phyloP scores from a whole-genome alignment of 1,284 basidiomycete genomes.

The Nidula niveotomentosa region DNA sequence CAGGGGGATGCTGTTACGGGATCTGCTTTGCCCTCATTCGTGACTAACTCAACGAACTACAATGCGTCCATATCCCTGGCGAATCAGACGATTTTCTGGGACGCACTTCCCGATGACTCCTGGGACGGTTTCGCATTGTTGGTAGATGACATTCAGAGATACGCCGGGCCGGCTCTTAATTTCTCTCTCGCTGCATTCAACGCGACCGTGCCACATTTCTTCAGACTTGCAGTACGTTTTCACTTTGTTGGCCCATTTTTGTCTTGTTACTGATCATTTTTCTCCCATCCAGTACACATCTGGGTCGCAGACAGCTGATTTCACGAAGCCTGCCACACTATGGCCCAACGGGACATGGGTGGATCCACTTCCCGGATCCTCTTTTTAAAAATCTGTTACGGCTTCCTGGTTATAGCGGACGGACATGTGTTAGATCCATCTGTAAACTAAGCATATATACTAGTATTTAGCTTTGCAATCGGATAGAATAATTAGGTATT shows the following conservation, averaged over 20 bases:
- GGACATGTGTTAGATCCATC: no score
- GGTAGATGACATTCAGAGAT: slow-evolving; percentile 85
- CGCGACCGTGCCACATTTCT: slow-evolving; percentile 73
- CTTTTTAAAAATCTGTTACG: slow-evolving; percentile 26
- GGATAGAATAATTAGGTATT: no score
- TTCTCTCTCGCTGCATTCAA: slow-evolving; percentile 67
- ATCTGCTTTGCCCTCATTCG: slow-evolving; percentile 68
- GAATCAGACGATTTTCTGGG: slow-evolving; percentile 69
- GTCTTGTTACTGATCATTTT: neutral
- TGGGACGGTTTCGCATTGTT: slow-evolving; percentile 82
- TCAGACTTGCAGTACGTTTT: slow-evolving; percentile 76
- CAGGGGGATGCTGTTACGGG: slow-evolving; percentile 73
- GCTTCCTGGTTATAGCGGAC: no score
- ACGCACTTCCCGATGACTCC: slow-evolving; percentile 42
- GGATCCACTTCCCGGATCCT: slow-evolving; percentile 67
- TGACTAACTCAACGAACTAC: slow-evolving; percentile 70
- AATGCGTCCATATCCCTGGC: slow-evolving; percentile 52
- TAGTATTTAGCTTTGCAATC: no score
- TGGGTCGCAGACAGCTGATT: slow-evolving; percentile 65
- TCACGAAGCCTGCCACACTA: slow-evolving; percentile 76
- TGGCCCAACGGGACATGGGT: slow-evolving; percentile 85
- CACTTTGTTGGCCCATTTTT: neutral
- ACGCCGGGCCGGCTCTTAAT: slow-evolving; percentile 63
- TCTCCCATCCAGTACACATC: slow-evolving; percentile 47
- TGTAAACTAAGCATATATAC: no score